Base-by-base conservation (phyloP, 345 rosid genomes). In the Fremontodendron californicum region DNA sequence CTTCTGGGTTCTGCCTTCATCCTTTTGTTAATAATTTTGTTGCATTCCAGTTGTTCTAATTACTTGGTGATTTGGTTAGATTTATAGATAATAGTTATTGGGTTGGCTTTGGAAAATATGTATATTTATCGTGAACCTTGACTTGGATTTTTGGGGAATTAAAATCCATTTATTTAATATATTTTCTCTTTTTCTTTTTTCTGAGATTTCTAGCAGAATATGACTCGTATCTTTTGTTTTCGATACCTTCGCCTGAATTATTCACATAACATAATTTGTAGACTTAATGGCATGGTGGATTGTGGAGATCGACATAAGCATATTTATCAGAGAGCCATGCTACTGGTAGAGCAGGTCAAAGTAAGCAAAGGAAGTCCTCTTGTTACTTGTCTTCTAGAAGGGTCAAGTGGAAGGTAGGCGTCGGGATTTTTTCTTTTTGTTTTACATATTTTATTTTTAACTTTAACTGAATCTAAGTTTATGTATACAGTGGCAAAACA, bases 281-380 rank as follows among this genome's bases (percentile, higher is more conserved):
- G 99, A 79, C 91, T 96, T 68, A 89, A 94, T 80, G 98, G 98
- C 74, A 96, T 94, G 86, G 94, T 89, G 82, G 90, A 91, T 43
- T 96, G 97, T 82, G 99, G 99, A 71, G 82, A 87, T 77, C 84
- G 90, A 13, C 75, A 94, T 84, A 84, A 87, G 79, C 97, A 94
- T 83, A 92, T 96, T 39, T 92, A 88, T 85, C 87, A 92, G 76
- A 94, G 97, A 87, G 93, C 96, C 62, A 90, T 94, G 94, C 84
- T 91, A 64, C 81, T 92, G 35, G 97, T 92, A 78, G 99, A 92
- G 85, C 97, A 96, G 90, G 98, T 94, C 66, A 96, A 96, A 94
- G 98, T 88, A 78, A 94, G 99, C 82, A 87, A 87, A 83, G 98
- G 97, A 86, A 92, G 97, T 85, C 97, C 97, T 73, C 95, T 94